These are phyloP conservation scores for Linnemannia exigua DNA, from an alignment of 192 early-diverging fungal species.

Conservation along the genomic window DNA sequence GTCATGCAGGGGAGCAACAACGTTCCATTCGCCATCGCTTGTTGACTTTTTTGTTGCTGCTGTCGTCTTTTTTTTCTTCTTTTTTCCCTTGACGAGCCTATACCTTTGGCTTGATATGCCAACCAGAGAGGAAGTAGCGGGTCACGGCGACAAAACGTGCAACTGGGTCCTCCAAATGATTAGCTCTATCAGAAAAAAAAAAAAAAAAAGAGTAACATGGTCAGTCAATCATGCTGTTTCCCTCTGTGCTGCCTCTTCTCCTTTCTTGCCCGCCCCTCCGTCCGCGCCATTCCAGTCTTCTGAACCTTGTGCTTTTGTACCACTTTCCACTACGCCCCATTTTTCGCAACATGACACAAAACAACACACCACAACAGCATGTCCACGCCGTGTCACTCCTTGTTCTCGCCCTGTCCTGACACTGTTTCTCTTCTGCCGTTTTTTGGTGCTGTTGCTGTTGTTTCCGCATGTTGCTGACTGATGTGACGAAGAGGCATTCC, in stretches of 20 bases:
- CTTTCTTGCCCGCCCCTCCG: not conserved
- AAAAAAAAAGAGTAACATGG: not conserved
- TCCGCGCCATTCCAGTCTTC: not conserved
- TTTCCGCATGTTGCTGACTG: not conserved
- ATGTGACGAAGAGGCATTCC: not conserved
- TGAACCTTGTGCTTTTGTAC: not conserved
- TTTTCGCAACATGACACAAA: not conserved
- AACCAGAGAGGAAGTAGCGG: conserved; percentile 90
- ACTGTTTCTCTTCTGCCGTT: not conserved
- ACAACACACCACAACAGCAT: not conserved
- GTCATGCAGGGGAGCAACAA: conserved; percentile 3
- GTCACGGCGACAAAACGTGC: conserved; percentile 87
- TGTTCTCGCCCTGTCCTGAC: not conserved
- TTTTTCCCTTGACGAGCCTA: not conserved
- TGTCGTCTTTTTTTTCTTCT: not conserved
- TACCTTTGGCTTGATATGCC: conserved; percentile 95
- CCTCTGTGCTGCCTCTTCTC: too few species aligned
- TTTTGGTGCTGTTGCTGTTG: not conserved
- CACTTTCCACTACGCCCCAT: conserved; percentile 1
- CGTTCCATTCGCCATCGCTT: not conserved
- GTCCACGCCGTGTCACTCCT: not conserved
- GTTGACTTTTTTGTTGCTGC: not conserved
- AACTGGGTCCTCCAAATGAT: conserved; percentile 75
- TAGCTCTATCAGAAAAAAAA: conserved; percentile 66
- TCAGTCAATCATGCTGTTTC: not conserved